Evolutionary conservation across 441 rosid genomes (phyloP).

Genomic region (Hypseocharis bilobata): DNA sequence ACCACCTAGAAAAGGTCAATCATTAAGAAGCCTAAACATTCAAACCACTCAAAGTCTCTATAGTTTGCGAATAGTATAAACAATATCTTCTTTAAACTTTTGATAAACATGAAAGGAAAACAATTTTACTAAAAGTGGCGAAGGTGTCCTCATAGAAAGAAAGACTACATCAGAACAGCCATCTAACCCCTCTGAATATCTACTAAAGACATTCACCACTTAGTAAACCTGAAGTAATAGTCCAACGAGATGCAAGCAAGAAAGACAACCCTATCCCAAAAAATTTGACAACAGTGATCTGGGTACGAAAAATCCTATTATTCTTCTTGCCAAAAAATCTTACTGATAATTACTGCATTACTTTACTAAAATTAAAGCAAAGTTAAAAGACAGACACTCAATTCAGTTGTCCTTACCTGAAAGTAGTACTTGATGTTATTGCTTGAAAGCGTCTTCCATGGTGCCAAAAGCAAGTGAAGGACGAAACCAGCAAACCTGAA

Average conservation of each 20-base stretch:
- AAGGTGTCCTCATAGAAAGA: too few species aligned
- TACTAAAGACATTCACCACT: neutral
- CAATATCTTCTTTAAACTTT: neutral
- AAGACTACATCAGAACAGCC: neutral
- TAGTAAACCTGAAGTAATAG: neutral
- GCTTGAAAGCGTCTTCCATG: too few species aligned
- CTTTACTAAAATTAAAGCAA: slow-evolving; percentile 5
- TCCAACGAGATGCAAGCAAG: neutral
- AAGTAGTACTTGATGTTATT: too few species aligned
- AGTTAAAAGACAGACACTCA: neutral
- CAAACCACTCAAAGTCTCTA: neutral
- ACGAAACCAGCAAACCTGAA: too few species aligned
- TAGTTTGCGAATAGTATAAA: neutral
- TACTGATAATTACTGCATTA: neutral
- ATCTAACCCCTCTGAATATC: neutral
- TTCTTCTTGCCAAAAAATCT: neutral
- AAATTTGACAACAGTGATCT: neutral
- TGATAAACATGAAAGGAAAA: neutral
- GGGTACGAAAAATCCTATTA: neutral
- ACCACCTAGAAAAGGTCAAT: neutral
- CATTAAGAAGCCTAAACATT: neutral
- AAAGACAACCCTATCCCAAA: neutral
- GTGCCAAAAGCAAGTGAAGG: too few species aligned
- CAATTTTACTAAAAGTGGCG: too few species aligned
- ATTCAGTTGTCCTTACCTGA: too few species aligned